Evolutionary conservation across 768 basidiomycete genomes (phyloP).

Genomic region (Podaxis sp.): DNA sequence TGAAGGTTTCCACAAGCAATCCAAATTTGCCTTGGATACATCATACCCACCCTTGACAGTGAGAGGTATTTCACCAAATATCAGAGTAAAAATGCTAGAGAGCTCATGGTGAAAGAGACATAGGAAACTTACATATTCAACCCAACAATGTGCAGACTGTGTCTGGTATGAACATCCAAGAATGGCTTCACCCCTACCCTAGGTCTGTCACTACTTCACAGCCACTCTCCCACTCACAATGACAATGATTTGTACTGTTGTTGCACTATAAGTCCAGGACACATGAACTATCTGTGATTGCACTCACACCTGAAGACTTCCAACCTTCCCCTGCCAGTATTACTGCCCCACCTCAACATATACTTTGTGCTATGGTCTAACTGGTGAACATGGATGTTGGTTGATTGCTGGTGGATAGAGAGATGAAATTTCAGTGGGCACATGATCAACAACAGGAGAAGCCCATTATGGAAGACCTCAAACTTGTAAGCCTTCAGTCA

Average conservation of each 20-base stretch:
- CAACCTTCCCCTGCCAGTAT: background rate
- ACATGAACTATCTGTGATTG: background rate
- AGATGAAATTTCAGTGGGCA: too few relatives aligned
- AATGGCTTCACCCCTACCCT: conserved; percentile 34
- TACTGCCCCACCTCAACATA: too few relatives aligned
- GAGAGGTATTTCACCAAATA: conserved; percentile 10
- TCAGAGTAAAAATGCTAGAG: conserved; percentile 1
- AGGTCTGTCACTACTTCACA: conserved; percentile 35
- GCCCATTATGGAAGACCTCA: too few relatives aligned
- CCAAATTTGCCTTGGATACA: conserved; percentile 42
- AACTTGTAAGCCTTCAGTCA: too few relatives aligned
- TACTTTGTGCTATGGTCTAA: too few relatives aligned
- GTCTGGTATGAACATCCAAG: conserved; percentile 49
- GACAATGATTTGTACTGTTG: conserved; percentile 42
- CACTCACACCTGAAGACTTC: too few relatives aligned
- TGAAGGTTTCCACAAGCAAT: conserved; percentile 45
- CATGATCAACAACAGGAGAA: too few relatives aligned
- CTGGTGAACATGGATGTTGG: too few relatives aligned
- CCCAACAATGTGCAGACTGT: conserved; percentile 33
- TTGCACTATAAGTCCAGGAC: conserved; percentile 39
- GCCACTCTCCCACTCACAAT: conserved; percentile 39
- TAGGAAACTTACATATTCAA: background rate
- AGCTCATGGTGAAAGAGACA: conserved; percentile 34
- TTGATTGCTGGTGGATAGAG: too few relatives aligned
- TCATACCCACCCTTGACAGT: conserved; percentile 36